Evolutionary conservation across 805 yeast species (phyloP).

Genomic region (Ogataea salicorniae): DNA sequence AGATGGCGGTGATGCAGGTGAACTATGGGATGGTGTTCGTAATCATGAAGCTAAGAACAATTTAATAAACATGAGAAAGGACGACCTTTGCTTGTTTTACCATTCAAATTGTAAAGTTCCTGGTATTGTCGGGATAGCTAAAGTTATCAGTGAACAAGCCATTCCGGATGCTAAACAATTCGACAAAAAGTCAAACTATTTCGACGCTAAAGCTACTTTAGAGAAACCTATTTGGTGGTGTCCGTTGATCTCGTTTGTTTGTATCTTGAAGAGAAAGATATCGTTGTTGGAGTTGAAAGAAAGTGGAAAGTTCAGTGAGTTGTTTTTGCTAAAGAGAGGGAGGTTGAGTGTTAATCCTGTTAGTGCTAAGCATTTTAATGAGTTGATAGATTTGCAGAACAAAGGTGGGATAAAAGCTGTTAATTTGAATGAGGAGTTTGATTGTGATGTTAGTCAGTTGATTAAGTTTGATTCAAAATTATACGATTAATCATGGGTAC

Average conservation of each 20-base stretch:
- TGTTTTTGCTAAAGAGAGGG: constrained; percentile 44
- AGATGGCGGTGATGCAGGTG: constrained; percentile 35
- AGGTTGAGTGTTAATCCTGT: constrained; percentile 51
- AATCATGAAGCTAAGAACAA: constrained; percentile 53
- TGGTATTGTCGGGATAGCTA: constrained; percentile 48
- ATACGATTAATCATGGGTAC: neutral
- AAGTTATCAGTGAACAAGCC: constrained; percentile 29
- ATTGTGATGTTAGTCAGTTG: constrained; percentile 14
- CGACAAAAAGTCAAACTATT: constrained; percentile 40
- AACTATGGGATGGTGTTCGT: constrained; percentile 59
- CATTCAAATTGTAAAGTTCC: constrained; percentile 53
- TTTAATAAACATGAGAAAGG: constrained; percentile 41
- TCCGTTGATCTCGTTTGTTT: constrained; percentile 41
- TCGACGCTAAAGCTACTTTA: constrained; percentile 39
- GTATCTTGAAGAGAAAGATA: constrained; percentile 39
- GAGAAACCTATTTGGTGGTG: constrained; percentile 53
- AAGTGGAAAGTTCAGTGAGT: constrained; percentile 29
- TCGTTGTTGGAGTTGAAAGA: constrained; percentile 36
- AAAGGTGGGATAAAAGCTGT: constrained; percentile 7
- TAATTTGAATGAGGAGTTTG: constrained; percentile 13
- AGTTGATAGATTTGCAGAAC: constrained; percentile 33
- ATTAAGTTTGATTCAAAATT: constrained; percentile 4
- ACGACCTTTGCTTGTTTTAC: constrained; percentile 47
- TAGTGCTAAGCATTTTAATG: constrained; percentile 36
- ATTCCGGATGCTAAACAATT: constrained; percentile 38